Evolutionary conservation across 1,284 basidiomycete genomes (phyloP).

Genomic region (Neonothopanus nambi): DNA sequence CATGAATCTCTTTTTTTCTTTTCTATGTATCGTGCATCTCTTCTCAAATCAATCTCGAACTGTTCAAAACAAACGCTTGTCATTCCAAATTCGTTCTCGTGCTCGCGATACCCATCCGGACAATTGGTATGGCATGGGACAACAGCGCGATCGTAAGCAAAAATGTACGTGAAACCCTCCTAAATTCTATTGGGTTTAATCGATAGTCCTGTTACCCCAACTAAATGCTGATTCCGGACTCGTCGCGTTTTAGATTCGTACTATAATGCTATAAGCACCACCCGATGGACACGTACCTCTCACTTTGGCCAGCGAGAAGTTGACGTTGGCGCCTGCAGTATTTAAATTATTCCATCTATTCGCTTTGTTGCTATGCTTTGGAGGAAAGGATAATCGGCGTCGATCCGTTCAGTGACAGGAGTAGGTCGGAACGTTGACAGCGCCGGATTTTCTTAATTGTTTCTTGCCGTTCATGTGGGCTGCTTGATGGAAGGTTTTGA

Average conservation of each 20-base stretch:
- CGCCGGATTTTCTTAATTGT: no score
- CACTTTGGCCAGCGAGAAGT: no score
- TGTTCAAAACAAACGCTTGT: not conserved
- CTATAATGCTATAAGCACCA: conserved; percentile 1
- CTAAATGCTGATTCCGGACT: not conserved
- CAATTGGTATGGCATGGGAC: not conserved
- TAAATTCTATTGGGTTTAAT: no score
- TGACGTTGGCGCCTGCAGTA: no score
- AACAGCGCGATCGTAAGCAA: conserved; percentile 16
- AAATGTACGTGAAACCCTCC: conserved; percentile 12
- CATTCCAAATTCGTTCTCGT: not conserved
- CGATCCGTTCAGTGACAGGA: no score
- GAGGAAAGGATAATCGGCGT: no score
- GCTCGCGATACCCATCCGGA: not conserved
- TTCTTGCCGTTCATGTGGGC: no score
- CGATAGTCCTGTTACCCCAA: not conserved
- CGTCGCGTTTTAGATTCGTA: conserved; percentile 3
- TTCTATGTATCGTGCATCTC: not conserved
- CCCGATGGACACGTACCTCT: no score
- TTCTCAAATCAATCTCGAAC: not conserved
- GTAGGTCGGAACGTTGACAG: no score
- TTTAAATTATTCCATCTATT: no score
- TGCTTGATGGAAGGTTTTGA: no score
- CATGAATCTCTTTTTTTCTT: conserved; percentile 4
- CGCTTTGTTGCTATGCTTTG: no score